Evolutionary conservation across 768 basidiomycete species (phyloP).

Genomic region (Lactarius vividus): DNA sequence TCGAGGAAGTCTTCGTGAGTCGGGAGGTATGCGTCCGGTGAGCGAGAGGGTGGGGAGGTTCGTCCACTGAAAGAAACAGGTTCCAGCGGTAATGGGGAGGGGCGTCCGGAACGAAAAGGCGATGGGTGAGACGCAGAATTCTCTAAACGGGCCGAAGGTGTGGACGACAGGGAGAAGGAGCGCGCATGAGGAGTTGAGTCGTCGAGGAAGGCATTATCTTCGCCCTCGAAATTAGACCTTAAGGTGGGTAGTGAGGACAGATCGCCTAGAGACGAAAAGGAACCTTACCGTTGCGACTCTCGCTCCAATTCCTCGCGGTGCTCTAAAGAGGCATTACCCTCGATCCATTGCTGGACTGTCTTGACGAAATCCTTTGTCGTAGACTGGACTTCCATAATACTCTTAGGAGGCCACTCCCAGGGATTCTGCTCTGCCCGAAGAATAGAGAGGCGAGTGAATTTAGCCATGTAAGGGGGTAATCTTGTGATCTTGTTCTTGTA

Average conservation of each 20-base stretch:
- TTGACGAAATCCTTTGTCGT: constrained; percentile 70
- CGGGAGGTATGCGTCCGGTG: constrained; percentile 54
- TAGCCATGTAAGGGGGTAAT: constrained; percentile 74
- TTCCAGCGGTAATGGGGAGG: constrained; percentile 51
- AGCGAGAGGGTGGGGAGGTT: constrained; percentile 44
- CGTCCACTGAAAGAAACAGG: constrained; percentile 36
- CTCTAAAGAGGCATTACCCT: constrained; percentile 42
- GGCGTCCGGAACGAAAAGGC: constrained; percentile 37
- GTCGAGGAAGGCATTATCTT: constrained; percentile 8
- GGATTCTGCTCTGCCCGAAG: constrained; percentile 91
- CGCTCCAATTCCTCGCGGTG: constrained; percentile 39
- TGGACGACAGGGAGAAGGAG: constrained; percentile 62
- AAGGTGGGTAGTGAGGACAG: constrained; percentile 34
- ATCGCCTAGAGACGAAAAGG: not conserved
- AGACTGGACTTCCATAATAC: constrained; percentile 48
- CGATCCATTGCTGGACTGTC: constrained; percentile 74
- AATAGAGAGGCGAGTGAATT: constrained; percentile 70
- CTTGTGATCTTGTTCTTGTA: constrained; percentile 80
- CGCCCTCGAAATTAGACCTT: constrained; percentile 15
- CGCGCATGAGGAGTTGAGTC: constrained; percentile 43
- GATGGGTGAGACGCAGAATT: not conserved
- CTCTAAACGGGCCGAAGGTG: constrained; percentile 47
- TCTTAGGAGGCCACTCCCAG: constrained; percentile 84
- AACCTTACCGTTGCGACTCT: constrained; percentile 40
- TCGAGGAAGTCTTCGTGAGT: constrained; percentile 56